Percentiles rank a stretch among this genome's conserved stretches.
Evolutionary conservation across 2,329 filamentous ascomycete species (phyloP).

Genomic region (Sporothrix luriei): DNA sequence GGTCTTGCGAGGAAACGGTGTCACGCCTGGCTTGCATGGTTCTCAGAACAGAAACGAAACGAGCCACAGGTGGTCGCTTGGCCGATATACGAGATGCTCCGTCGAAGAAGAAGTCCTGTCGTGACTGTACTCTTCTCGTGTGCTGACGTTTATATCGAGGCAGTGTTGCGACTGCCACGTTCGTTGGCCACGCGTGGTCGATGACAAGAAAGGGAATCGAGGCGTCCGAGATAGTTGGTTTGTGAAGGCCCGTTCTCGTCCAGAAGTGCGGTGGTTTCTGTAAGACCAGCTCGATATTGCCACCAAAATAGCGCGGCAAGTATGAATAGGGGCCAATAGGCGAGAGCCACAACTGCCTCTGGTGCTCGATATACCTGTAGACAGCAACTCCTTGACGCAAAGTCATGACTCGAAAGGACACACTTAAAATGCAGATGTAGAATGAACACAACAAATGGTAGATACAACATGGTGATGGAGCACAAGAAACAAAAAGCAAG

Average conservation of each 20-base stretch:
- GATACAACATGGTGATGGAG: background rate
- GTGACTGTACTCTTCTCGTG: background rate
- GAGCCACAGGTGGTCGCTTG: background rate
- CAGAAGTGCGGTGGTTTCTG: background rate
- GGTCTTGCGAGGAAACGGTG: background rate
- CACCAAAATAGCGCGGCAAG: no score
- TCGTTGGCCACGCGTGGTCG: background rate
- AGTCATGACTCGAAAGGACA: background rate
- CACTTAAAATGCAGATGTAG: background rate
- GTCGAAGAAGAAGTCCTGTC: background rate
- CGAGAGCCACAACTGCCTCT: no score
- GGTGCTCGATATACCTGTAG: no score
- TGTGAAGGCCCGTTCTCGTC: background rate
- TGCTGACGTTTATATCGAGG: background rate
- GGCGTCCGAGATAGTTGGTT: background rate
- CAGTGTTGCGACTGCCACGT: background rate
- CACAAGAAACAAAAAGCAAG: conserved; percentile 1
- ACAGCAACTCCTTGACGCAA: background rate
- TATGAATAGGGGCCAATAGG: no score
- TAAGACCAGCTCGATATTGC: background rate
- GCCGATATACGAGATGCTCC: background rate
- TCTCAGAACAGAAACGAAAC: background rate
- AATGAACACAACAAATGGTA: background rate
- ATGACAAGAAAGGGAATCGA: background rate
- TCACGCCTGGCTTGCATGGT: background rate